Percentiles rank a stretch among this genome's conserved stretches.
Conservation (phyloP, 306 rosid species). For the Parietaria judaica region DNA sequence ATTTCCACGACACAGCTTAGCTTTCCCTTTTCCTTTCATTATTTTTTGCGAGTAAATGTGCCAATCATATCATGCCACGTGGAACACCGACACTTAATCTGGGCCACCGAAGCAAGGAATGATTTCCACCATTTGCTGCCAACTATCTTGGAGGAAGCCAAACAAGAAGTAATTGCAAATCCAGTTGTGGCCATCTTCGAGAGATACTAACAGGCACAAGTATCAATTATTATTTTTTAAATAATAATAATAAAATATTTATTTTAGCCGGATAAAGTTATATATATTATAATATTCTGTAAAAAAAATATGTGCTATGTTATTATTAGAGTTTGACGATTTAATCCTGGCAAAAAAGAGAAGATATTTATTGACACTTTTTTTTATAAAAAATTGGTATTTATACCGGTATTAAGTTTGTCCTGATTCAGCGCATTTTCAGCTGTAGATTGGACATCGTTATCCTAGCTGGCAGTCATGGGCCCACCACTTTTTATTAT, state of each 20-base stretch:
- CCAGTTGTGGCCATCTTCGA: not conserved
- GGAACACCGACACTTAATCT: constrained; percentile 13
- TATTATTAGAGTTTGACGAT: no score
- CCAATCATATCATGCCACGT: no score
- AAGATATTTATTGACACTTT: no score
- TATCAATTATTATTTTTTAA: no score
- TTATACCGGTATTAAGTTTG: no score
- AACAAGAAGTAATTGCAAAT: not conserved
- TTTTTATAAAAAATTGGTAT: no score
- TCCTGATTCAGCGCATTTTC: not conserved
- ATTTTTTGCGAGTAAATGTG: not conserved
- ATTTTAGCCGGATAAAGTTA: no score
- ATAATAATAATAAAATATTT: no score
- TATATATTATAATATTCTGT: no score
- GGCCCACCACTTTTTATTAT: not conserved
- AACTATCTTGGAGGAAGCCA: constrained; percentile 5
- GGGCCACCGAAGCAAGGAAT: not conserved
- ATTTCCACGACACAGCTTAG: not conserved
- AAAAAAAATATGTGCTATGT: no score
- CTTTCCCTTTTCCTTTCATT: not conserved
- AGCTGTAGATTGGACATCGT: not conserved
- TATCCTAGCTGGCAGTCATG: constrained; percentile 18
- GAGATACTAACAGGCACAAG: no score
- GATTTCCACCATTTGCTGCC: constrained; percentile 13
- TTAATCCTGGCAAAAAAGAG: no score